These are phyloP conservation scores for Lentithecium fluviatile DNA, from an alignment of 495 filamentous ascomycete genomes.

Conservation along the genomic window DNA sequence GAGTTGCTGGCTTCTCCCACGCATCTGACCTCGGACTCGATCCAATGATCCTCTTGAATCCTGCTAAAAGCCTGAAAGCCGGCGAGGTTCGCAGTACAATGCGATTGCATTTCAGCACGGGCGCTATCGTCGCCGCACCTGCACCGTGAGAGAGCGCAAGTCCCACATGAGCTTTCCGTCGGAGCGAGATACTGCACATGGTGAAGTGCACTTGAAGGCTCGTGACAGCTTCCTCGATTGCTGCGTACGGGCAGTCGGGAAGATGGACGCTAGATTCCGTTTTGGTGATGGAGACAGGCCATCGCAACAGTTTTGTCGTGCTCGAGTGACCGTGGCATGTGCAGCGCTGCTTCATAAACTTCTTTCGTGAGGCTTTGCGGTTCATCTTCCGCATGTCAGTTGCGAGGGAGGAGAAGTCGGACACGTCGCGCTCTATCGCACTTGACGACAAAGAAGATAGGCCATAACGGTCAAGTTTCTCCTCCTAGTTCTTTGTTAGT, in stretches of 20 bases:
- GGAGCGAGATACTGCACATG: constrained; percentile 9
- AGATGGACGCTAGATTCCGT: background rate
- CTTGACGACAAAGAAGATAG: background rate
- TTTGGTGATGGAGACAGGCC: background rate
- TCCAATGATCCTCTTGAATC: background rate
- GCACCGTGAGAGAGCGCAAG: background rate
- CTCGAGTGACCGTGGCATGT: background rate
- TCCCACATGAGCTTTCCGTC: background rate
- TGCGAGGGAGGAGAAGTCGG: background rate
- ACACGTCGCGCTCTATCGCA: background rate
- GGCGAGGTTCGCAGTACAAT: background rate
- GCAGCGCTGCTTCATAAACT: background rate
- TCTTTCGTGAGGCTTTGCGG: background rate
- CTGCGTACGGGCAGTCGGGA: background rate
- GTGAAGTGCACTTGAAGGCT: background rate
- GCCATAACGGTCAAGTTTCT: background rate
- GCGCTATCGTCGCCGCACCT: too few species aligned
- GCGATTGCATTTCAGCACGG: background rate
- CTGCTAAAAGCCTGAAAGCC: background rate
- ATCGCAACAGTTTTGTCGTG: background rate
- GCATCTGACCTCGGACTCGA: background rate
- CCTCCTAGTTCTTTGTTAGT: background rate
- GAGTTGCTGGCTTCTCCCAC: background rate
- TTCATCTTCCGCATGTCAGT: background rate
- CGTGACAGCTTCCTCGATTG: background rate